Evolutionary conservation across 202 grass and related monocot species (phyloP), one percentile per base, ranked within the genome.

Genomic region (Dendrocalamus latiflorus): DNA sequence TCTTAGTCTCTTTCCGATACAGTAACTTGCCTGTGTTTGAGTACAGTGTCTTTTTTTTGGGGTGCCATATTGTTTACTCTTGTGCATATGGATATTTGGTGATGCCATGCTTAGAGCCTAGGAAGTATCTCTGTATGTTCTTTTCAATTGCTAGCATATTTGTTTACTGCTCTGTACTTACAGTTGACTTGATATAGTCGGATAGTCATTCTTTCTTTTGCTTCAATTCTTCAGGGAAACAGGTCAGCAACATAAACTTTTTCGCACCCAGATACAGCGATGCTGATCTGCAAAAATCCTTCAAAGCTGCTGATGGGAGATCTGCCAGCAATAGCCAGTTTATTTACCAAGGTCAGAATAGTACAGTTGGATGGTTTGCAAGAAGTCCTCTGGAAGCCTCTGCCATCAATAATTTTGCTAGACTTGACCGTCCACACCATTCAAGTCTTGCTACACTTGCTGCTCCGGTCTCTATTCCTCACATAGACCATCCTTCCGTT

Each of bases 171-270:
- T 47, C 6, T 61, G 33, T 63, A 54, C 44, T 80, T 75, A 44
- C 43, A 81, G 36, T 55, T 63, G 20, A 70, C 14, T 74, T 74
- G 33, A 68, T 78, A 24, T 37, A 58, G 9, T 75, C 13, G 74
- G 33, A 74, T 83, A 61, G 66, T 45, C 18, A n/a, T 53, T 68
- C 24, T 82, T 2, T 62, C 18, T 70, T 24, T 85, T 69, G 16
- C 36, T 74, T 82, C 13, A 68, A 85, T 25, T 28, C 67, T 53
- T 86, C 88, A 90, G 88, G 88, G 50, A 90, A 90, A 79, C 88
- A 86, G 56, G 67, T 53, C 34, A 68, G 74, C 74, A 37, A 69
- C 48, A 74, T 62, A 60, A 56, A 21, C 28, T 84, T 70, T 69
- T 78, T 88, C 26, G 58, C 86, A 41, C 78, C 77, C 43, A 85